A percentile compares a stretch with the other conserved stretches of the same genome.
Conservation (phyloP, 176 grass and related monocot species). For the Carex myosuroides region DNA sequence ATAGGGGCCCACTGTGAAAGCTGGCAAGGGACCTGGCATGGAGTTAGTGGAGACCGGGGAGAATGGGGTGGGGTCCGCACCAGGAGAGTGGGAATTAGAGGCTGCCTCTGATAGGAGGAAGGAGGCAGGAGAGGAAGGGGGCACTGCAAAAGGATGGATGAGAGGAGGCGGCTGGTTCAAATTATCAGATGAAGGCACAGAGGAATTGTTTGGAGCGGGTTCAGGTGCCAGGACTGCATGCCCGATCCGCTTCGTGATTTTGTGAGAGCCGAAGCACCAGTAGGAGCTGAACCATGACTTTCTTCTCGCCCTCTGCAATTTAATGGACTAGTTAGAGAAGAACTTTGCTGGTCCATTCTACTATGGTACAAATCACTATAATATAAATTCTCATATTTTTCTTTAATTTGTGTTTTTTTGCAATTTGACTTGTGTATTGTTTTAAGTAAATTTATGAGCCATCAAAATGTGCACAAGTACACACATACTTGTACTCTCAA, state of each 20-base stretch:
- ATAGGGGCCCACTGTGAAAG: conserved; percentile 84
- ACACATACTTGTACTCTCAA: background rate
- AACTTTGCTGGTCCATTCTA: background rate
- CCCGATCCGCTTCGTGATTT: conserved; percentile 55
- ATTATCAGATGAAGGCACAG: conserved; percentile 42
- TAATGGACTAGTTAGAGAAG: background rate
- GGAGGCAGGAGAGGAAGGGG: conserved; percentile 83
- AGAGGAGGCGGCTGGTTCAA: conserved; percentile 44
- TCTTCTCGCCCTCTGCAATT: conserved; percentile 87
- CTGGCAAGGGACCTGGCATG: conserved; percentile 47
- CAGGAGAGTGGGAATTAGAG: conserved; percentile 64
- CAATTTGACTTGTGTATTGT: background rate
- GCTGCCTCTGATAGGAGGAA: conserved; percentile 83
- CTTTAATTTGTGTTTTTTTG: background rate
- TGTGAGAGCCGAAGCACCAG: conserved; percentile 89
- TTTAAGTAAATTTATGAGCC: background rate
- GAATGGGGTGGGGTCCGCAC: conserved; percentile 35
- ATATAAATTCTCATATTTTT: background rate
- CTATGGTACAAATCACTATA: background rate
- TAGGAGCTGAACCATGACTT: conserved; percentile 59
- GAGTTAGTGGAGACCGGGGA: conserved; percentile 50
- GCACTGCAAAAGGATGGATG: conserved; percentile 62
- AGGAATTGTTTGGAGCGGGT: conserved; percentile 38
- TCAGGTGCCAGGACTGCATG: conserved; percentile 74
- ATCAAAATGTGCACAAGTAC: background rate